Conservation (phyloP, 176 grass and related monocot species). For the bread wheat (Triticum aestivum) region DNA sequence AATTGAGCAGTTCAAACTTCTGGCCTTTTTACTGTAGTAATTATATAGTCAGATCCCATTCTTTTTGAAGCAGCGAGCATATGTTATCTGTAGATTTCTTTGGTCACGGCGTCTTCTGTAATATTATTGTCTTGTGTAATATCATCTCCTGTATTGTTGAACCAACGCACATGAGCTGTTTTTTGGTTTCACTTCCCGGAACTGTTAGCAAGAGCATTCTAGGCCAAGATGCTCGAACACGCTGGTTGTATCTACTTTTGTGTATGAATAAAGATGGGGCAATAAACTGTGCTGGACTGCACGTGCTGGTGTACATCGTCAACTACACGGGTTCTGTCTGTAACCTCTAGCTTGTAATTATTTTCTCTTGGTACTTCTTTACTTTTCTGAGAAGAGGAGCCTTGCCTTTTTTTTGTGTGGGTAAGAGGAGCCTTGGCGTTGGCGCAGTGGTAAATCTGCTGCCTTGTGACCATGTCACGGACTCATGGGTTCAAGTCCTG, state of each 20-base stretch:
- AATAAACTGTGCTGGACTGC: constrained; percentile 30
- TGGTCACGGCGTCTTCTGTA: constrained; percentile 33
- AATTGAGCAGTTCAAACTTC: constrained; percentile 38
- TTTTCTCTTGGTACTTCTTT: not conserved
- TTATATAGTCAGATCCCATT: constrained; percentile 55
- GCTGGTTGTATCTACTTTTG: constrained; percentile 55
- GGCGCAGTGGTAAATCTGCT: too few relatives aligned
- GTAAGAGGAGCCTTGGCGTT: too few relatives aligned
- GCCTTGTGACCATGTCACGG: too few relatives aligned
- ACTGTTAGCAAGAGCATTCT: constrained; percentile 40
- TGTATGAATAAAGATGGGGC: constrained; percentile 45
- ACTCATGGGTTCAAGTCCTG: too few relatives aligned
- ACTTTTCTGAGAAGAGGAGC: not conserved
- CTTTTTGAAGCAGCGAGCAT: constrained; percentile 46
- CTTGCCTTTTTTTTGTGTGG: too few relatives aligned
- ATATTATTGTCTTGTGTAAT: constrained; percentile 48
- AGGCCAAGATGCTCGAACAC: constrained; percentile 36
- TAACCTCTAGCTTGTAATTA: not conserved
- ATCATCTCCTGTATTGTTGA: constrained; percentile 29
- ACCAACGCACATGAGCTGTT: constrained; percentile 17
- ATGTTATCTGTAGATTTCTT: constrained; percentile 36
- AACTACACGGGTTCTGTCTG: not conserved
- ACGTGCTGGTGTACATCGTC: not conserved
- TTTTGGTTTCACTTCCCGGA: constrained; percentile 31
- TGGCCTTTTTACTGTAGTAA: constrained; percentile 51